Conservation (phyloP, 2,329 filamentous ascomycete species). For the Dryadomyces quercivorus region DNA sequence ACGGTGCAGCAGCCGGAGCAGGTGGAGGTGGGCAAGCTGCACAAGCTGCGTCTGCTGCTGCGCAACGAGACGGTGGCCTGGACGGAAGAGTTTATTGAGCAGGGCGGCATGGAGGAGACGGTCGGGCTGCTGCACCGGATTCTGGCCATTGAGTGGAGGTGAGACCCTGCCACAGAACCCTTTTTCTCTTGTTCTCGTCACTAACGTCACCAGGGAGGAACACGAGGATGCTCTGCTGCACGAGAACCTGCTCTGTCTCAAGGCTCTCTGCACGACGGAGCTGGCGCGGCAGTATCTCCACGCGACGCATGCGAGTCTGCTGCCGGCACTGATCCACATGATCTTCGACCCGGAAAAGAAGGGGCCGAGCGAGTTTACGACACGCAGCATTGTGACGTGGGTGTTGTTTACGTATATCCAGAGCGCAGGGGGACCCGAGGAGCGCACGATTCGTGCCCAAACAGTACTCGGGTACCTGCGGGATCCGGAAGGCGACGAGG, state of each 20-base stretch:
- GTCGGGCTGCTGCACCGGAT: conserved; percentile 79
- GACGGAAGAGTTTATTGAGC: conserved; percentile 83
- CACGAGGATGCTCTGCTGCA: conserved; percentile 90
- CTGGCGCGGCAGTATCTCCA: conserved; percentile 72
- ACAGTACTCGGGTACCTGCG: conserved; percentile 69
- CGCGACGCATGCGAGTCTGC: conserved; percentile 66
- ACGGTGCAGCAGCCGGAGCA: conserved; percentile 70
- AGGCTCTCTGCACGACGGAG: conserved; percentile 86
- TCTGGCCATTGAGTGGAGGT: conserved; percentile 94
- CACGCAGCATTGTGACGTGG: conserved; percentile 78
- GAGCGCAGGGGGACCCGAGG: conserved; percentile 45
- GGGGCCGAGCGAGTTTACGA: conserved; percentile 92
- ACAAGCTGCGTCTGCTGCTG: conserved; percentile 80
- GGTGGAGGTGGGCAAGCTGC: conserved; percentile 87
- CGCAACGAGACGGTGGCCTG: conserved; percentile 92
- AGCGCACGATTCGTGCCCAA: conserved; percentile 55
- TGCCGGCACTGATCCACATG: conserved; percentile 77
- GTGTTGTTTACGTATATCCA: conserved; percentile 83
- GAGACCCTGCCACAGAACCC: conserved; percentile 24
- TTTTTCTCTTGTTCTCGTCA: neutral
- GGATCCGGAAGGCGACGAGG: conserved; percentile 65
- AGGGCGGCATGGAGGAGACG: conserved; percentile 87
- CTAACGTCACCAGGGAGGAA: conserved; percentile 54
- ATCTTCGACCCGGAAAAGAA: conserved; percentile 98
- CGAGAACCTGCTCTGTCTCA: conserved; percentile 84